phyloP scores from a whole-genome alignment of 2,329 filamentous ascomycete species.

The Paraphaeosphaeria sporulosa region DNA sequence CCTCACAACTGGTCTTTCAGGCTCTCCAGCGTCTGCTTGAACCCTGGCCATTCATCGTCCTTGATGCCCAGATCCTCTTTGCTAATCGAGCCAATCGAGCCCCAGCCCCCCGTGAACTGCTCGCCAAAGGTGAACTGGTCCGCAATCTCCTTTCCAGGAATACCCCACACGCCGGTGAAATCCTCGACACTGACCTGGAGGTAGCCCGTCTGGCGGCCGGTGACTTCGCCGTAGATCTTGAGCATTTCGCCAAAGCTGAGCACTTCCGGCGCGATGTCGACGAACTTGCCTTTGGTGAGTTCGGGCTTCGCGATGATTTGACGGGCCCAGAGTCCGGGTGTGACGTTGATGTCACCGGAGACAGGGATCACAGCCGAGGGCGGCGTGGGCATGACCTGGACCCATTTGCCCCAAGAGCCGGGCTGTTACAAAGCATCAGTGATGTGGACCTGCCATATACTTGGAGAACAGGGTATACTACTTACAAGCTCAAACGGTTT shows the following conservation, averaged over 20 bases:
- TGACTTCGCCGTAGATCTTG: constrained; percentile 24
- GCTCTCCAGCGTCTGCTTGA: constrained; percentile 20
- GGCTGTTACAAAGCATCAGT: background rate
- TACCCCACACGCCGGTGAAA: constrained; percentile 23
- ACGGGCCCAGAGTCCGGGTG: constrained; percentile 26
- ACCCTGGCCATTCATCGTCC: constrained; percentile 18
- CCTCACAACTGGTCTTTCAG: constrained; percentile 9
- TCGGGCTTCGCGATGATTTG: constrained; percentile 25
- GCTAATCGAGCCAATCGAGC: constrained; percentile 7
- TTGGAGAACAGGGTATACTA: background rate
- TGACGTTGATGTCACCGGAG: constrained; percentile 25
- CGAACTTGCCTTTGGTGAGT: constrained; percentile 23
- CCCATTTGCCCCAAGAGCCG: constrained; percentile 21
- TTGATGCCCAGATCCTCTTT: constrained; percentile 27
- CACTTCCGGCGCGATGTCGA: constrained; percentile 18
- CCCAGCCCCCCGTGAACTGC: constrained; percentile 17
- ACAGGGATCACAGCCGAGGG: constrained; percentile 19
- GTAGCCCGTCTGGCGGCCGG: constrained; percentile 23
- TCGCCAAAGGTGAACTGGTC: constrained; percentile 27
- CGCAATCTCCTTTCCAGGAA: constrained; percentile 21
- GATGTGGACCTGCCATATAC: background rate
- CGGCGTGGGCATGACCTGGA: constrained; percentile 21
- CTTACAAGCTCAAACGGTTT: constrained; percentile 23
- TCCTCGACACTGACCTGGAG: constrained; percentile 18
- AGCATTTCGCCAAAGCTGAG: constrained; percentile 23